Evolutionary conservation across 208 protist species (phyloP).

Genomic region (Wallacemonas sp.): DNA sequence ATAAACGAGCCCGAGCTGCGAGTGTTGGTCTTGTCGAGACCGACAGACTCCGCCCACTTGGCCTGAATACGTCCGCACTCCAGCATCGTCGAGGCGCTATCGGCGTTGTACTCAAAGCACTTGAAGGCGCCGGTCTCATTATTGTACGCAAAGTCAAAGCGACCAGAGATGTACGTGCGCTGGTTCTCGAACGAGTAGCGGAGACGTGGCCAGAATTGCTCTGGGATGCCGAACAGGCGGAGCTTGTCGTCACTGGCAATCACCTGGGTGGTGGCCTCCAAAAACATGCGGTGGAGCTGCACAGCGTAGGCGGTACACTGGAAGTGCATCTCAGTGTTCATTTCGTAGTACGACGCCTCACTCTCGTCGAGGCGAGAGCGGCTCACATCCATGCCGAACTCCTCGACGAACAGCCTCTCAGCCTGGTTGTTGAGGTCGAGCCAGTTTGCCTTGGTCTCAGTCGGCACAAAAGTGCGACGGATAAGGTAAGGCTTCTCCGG

Average conservation of each 20-base stretch:
- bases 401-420: slow-evolving; percentile 72
- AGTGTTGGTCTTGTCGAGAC: slow-evolving; percentile 54
- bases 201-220: slow-evolving; percentile 87
- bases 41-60: slow-evolving; percentile 83
- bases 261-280: slow-evolving; percentile 86
- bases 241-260: slow-evolving; percentile 78
- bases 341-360: slow-evolving; percentile 79
- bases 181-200: slow-evolving; percentile 79
- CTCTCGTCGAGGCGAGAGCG: slow-evolving; percentile 56
- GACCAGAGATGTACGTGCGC: slow-evolving; percentile 74
- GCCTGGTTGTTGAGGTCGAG: slow-evolving; percentile 76
- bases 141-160: slow-evolving; percentile 91
- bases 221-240: slow-evolving; percentile 64
- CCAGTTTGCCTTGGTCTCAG: slow-evolving; percentile 54
- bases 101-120: slow-evolving; percentile 93
- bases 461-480: slow-evolving; percentile 61
- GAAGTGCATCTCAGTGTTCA: slow-evolving; percentile 75
- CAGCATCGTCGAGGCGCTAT: slow-evolving; percentile 87
- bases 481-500: slow-evolving; percentile 50
- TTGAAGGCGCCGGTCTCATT: slow-evolving; percentile 73
- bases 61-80: slow-evolving; percentile 88
- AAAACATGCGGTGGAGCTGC: slow-evolving; percentile 80
- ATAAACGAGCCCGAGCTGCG: slow-evolving; percentile 65
- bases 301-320: slow-evolving; percentile 58
- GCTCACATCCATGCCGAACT: slow-evolving; percentile 80